Evolutionary conservation across 306 rosid genomes (phyloP), one percentile per base, ranked within the genome.

Genomic region (Alnus rubra): DNA sequence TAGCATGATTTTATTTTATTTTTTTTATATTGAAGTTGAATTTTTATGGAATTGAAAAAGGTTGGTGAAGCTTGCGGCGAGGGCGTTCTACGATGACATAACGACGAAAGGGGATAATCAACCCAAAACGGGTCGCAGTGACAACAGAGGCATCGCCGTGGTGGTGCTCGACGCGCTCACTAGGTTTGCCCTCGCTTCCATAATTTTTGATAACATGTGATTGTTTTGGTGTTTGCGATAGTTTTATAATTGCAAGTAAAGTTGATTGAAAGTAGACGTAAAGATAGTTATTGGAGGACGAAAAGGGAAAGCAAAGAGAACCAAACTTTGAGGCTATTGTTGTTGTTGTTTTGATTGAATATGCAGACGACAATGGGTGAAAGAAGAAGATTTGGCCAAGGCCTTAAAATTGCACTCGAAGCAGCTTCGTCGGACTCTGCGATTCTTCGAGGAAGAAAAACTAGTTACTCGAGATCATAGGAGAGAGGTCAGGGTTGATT

Each of bases 121-220:
- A 79, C 97, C 94, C 62, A 95, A 93, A 83, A 88, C 95, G 0
- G 96, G 97, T 56, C 86, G 97, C 77, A 88, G 97, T 84, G 98
- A 95, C 65, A 95, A 93, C 74, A 81, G 99, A 39, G 99, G 99
- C 74, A 91, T 95, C n/a, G 98, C 98, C 30, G 99, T 95, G n/a
- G 99, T 95, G 53, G 96, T 95, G 23, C 99, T 95, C n/a, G 99
- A 95, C 65, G 99, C 97, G 10, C 97, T 95, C 77, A 85, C 98
- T 0, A 93, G 99, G 99, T 95, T 82, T 72, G 82, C 45, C 14
- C 11, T 72, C 77, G 7, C 75, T 65, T 42, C 31, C 65, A 12
- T 75, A 49, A 12, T 49, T 49, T 42, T 12, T 55, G 72, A 63
- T 49, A 81, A n/a, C 47, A 7, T 67, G 44, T 39, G 44, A 79